Evolutionary conservation across 2,329 filamentous ascomycete species (phyloP).

Genomic region (Colletotrichum gloeosporioides): DNA sequence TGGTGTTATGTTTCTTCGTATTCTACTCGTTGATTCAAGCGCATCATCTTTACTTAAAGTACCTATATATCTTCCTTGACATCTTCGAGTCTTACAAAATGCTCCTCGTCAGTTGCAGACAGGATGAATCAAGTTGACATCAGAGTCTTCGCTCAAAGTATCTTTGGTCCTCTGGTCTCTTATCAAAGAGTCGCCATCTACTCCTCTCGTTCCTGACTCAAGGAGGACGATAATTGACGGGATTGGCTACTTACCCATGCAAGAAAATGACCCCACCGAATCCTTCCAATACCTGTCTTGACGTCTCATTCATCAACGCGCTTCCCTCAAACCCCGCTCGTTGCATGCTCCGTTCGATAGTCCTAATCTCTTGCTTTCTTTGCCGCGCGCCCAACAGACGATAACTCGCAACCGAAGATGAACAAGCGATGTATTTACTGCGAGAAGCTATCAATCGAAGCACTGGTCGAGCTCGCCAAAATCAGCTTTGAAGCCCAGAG

Average conservation of each 20-base stretch:
- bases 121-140: neutral
- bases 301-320: neutral
- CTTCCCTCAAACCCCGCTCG: neutral
- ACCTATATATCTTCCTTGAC: neutral
- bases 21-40: neutral
- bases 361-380: neutral
- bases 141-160: neutral
- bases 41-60: neutral
- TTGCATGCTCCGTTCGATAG: neutral
- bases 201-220: neutral
- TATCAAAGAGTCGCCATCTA: neutral
- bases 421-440: neutral
- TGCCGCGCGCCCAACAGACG: neutral
- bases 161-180: neutral
- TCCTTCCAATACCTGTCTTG: neutral
- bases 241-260: neutral
- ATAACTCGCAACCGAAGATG: neutral
- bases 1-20: neutral
- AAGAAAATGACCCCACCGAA: neutral
- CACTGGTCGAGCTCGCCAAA: neutral
- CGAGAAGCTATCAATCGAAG: neutral
- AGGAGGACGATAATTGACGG: neutral
- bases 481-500: neutral
- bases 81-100: neutral
- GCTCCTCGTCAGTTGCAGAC: neutral